Conservation (phyloP, 2,329 filamentous ascomycete species). For the Trichoderma guizhouense region DNA sequence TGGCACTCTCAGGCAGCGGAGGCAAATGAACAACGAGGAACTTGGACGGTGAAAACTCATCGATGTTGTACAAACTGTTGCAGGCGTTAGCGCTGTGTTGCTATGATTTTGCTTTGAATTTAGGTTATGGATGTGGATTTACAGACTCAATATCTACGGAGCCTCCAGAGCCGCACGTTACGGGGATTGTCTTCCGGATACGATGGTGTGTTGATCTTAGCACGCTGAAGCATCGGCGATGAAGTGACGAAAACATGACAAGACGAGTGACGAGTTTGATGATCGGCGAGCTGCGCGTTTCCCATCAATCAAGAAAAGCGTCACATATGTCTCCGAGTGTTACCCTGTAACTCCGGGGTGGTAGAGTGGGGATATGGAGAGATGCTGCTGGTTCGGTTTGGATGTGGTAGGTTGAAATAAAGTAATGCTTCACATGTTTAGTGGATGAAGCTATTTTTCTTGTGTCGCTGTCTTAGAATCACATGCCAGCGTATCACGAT, state of each 20-base stretch:
- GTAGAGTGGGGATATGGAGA: background rate
- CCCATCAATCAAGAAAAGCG: background rate
- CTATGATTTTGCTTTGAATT: too few relatives aligned
- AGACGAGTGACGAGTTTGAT: background rate
- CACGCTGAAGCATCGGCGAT: slow-evolving; percentile 3
- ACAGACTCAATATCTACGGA: slow-evolving; percentile 50
- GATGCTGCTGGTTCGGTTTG: background rate
- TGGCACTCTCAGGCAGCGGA: slow-evolving; percentile 37
- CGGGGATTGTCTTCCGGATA: slow-evolving; percentile 38
- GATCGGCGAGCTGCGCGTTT: background rate
- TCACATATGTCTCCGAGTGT: background rate
- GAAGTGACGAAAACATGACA: background rate
- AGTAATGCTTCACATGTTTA: background rate
- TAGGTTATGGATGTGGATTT: background rate
- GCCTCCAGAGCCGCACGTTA: slow-evolving; percentile 49
- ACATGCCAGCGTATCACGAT: too few relatives aligned
- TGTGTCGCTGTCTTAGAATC: background rate
- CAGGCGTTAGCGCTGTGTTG: background rate
- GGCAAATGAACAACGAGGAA: slow-evolving; percentile 57
- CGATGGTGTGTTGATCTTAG: background rate
- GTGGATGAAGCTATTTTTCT: background rate
- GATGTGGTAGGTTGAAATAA: background rate
- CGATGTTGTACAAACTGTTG: slow-evolving; percentile 50
- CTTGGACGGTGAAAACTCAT: slow-evolving; percentile 33
- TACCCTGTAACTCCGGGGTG: background rate